A percentile compares a stretch with the other conserved stretches of the same genome.
Evolutionary conservation across 345 rosid genomes (phyloP).

Genomic region (Euphorbia tirucalli): DNA sequence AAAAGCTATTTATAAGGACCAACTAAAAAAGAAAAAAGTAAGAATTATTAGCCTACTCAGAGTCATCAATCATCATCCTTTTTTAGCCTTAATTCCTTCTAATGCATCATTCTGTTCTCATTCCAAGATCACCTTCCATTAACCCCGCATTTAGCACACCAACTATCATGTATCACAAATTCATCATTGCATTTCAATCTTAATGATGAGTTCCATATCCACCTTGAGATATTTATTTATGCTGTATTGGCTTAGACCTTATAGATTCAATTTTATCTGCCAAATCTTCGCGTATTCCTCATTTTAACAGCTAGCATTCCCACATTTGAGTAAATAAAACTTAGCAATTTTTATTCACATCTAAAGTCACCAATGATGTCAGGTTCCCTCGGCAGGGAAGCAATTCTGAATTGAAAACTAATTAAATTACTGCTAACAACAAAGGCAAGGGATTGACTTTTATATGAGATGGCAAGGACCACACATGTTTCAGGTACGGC

Average conservation of each 20-base stretch:
- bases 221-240: not conserved
- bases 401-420: not conserved
- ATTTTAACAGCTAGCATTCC: not conserved
- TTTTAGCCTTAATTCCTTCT: not conserved
- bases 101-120: not conserved
- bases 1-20: not conserved
- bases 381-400: not conserved
- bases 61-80: not conserved
- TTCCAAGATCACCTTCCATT: constrained; percentile 5
- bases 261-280: not conserved
- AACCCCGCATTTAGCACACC: not conserved
- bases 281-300: not conserved
- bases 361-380: not conserved
- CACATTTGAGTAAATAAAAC: too few relatives aligned
- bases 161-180: not conserved
- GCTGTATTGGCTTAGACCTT: not conserved
- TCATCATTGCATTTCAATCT: not conserved
- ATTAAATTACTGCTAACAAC: not conserved
- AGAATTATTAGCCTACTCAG: not conserved
- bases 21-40: not conserved
- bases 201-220: not conserved
- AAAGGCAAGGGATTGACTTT: not conserved
- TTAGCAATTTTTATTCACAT: not conserved
- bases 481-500: not conserved
- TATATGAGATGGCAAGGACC: not conserved